Evolutionary conservation across 495 filamentous ascomycete species (phyloP).

Genomic region (Aspergillus diversus): DNA sequence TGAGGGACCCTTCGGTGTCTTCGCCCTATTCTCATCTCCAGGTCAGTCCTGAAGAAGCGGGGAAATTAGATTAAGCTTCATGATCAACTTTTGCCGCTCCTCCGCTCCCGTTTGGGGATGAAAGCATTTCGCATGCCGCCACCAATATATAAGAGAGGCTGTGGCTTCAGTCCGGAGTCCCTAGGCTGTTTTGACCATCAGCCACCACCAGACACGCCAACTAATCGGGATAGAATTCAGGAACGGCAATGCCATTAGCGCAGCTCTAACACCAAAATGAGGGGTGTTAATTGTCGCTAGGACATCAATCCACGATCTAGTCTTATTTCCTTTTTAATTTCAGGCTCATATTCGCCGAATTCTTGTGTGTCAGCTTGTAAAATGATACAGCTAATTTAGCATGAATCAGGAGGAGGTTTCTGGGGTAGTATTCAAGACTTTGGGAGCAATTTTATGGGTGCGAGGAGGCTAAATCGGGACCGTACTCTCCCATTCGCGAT

Average conservation of each 20-base stretch:
- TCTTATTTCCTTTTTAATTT: constrained; percentile 5
- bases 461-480: neutral
- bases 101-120: constrained; percentile 12
- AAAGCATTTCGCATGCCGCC: constrained; percentile 1
- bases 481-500: neutral
- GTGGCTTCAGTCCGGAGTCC: neutral
- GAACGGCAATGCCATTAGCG: neutral
- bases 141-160: neutral
- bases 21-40: neutral
- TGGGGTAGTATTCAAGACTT: neutral
- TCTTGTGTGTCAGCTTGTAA: neutral
- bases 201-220: neutral
- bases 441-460: too few species aligned
- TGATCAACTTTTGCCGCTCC: neutral
- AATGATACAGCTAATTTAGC: neutral
- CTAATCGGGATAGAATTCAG: neutral
- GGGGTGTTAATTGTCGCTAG: neutral
- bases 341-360: neutral
- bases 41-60: neutral
- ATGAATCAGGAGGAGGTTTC: neutral
- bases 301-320: neutral
- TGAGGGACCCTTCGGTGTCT: neutral
- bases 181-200: neutral
- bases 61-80: constrained; percentile 10
- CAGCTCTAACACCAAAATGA: neutral